Conservation (phyloP, 75 land plant species). For the Larix kaempferi region DNA sequence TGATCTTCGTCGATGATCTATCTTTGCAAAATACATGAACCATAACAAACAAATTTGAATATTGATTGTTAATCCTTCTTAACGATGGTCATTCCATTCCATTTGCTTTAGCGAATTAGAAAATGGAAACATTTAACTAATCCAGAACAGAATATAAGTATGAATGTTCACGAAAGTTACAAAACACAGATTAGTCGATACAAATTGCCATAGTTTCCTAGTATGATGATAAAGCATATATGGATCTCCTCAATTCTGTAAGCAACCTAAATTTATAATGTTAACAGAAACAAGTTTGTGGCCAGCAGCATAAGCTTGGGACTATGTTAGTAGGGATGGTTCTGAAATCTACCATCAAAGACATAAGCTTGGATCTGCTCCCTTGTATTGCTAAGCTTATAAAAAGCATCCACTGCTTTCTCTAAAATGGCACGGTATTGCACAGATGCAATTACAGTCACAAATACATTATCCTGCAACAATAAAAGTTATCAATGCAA, state of each 20-base stretch:
- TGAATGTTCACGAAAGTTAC: background rate
- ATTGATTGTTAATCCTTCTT: too few species aligned
- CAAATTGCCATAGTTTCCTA: background rate
- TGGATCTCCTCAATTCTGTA: background rate
- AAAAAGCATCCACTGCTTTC: constrained; percentile 62
- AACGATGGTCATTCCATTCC: background rate
- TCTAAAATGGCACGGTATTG: constrained; percentile 55
- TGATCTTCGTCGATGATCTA: too few species aligned
- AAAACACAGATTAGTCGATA: background rate
- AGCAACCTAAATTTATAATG: background rate
- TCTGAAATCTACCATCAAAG: constrained; percentile 47
- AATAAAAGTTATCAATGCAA: background rate
- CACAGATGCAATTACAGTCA: constrained; percentile 53
- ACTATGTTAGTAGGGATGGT: background rate
- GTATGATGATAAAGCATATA: background rate
- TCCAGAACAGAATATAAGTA: background rate
- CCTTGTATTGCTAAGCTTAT: constrained; percentile 58
- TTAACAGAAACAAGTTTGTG: background rate
- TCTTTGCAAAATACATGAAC: too few species aligned
- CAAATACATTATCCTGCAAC: constrained; percentile 28
- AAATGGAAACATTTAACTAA: too few species aligned
- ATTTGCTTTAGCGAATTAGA: background rate
- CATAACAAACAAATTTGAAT: too few species aligned
- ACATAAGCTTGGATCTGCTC: constrained; percentile 64
- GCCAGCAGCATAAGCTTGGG: background rate